phyloP scores from a whole-genome alignment of 2,329 filamentous ascomycete species.

The Cytospora leucostoma region DNA sequence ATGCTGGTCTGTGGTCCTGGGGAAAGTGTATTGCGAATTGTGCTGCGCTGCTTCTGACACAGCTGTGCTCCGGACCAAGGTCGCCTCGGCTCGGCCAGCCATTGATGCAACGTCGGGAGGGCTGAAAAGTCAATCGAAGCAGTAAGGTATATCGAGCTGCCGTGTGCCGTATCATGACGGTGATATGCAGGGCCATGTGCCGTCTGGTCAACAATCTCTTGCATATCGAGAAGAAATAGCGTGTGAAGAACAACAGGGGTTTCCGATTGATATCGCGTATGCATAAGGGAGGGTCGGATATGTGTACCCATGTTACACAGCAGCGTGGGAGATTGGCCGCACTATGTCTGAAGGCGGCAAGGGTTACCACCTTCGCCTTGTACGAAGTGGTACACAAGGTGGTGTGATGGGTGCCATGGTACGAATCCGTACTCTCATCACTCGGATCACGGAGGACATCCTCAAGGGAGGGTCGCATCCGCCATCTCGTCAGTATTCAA shows the following conservation, averaged over 20 bases:
- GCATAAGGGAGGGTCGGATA: conserved; percentile 15
- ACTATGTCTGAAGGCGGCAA: background rate
- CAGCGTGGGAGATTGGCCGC: background rate
- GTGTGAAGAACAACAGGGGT: conserved; percentile 7
- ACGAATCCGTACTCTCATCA: background rate
- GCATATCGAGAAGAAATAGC: conserved; percentile 10
- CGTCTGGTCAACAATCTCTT: background rate
- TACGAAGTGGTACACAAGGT: conserved; percentile 1
- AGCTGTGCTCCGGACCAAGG: background rate
- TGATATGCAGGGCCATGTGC: conserved; percentile 13
- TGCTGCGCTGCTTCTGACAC: background rate
- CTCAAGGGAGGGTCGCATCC: conserved; percentile 17
- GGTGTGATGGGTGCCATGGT: background rate
- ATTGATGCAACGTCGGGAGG: conserved; percentile 5
- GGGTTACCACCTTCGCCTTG: background rate
- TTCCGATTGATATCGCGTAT: conserved; percentile 16
- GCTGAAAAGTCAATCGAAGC: background rate
- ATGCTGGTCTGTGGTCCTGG: conserved; percentile 15
- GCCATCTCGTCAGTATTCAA: conserved; percentile 5
- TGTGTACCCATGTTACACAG: conserved; percentile 1
- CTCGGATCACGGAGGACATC: conserved; percentile 4
- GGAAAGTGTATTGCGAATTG: background rate
- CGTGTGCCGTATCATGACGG: conserved; percentile 8
- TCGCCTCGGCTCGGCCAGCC: background rate
- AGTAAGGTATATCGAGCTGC: background rate